These are phyloP conservation scores for Umbelopsis isabellina DNA, from an alignment of 192 early-diverging fungal species.

Conservation along the genomic window DNA sequence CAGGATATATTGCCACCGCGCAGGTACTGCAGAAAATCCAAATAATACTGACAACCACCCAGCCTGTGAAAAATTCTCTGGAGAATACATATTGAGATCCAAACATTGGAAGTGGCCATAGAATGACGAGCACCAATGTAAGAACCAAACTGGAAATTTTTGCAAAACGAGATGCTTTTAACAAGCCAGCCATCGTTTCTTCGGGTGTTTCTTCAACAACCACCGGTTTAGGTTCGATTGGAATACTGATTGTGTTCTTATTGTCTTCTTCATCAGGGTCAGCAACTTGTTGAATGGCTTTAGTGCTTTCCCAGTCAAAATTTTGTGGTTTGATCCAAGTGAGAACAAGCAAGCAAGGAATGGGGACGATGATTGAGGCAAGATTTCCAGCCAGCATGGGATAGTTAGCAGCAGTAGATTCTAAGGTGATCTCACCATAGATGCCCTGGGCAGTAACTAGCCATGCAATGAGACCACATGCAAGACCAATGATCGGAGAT, in stretches of 20 bases:
- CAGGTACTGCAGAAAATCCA: slow-evolving; percentile 61
- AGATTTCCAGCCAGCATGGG: slow-evolving; percentile 80
- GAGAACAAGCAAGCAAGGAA: slow-evolving; percentile 43
- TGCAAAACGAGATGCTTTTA: slow-evolving; percentile 64
- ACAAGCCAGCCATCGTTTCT: slow-evolving; percentile 41
- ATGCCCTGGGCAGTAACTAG: slow-evolving; percentile 53
- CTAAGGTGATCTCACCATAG: slow-evolving; percentile 60
- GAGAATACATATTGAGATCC: slow-evolving; percentile 65
- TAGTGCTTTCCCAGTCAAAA: slow-evolving; percentile 61
- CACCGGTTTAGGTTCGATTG: neutral
- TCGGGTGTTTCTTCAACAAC: slow-evolving; percentile 36
- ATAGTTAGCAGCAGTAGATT: slow-evolving; percentile 63
- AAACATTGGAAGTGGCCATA: slow-evolving; percentile 79
- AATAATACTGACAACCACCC: slow-evolving; percentile 65
- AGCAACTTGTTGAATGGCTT: slow-evolving; percentile 47
- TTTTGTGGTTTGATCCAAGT: slow-evolving; percentile 62
- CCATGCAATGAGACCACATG: slow-evolving; percentile 61
- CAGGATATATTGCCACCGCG: slow-evolving; percentile 62
- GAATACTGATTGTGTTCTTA: neutral
- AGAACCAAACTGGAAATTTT: slow-evolving; percentile 52
- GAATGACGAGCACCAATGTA: slow-evolving; percentile 59
- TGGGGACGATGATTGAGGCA: slow-evolving; percentile 43
- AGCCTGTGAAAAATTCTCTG: slow-evolving; percentile 68
- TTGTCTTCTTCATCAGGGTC: slow-evolving; percentile 31
- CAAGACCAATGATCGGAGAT: slow-evolving; percentile 57